phyloP scores from a whole-genome alignment of 2,329 filamentous ascomycete species.

The Xylariaceae sp. region DNA sequence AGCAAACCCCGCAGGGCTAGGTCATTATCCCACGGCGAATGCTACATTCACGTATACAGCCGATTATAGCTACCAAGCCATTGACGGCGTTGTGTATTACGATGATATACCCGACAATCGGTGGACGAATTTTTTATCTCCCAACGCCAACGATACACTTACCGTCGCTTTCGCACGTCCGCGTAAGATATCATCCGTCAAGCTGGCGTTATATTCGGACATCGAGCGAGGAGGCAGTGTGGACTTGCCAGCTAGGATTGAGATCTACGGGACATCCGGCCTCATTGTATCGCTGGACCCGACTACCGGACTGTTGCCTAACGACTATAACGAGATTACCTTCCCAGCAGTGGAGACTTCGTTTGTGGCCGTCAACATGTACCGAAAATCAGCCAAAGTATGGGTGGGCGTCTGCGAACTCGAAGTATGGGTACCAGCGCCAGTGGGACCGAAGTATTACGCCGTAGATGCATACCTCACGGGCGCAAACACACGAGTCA shows the following conservation, averaged over 20 bases:
- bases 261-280: slow-evolving; percentile 26
- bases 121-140: slow-evolving; percentile 35
- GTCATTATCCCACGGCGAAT: slow-evolving; percentile 32
- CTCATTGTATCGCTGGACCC: slow-evolving; percentile 19
- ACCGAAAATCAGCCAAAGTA: slow-evolving; percentile 19
- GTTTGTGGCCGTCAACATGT: slow-evolving; percentile 31
- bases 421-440: slow-evolving; percentile 30
- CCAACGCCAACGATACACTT: slow-evolving; percentile 32
- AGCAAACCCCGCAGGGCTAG: slow-evolving; percentile 34
- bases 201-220: slow-evolving; percentile 32
- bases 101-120: slow-evolving; percentile 36
- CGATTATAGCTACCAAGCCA: slow-evolving; percentile 35
- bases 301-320: slow-evolving; percentile 21
- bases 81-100: slow-evolving; percentile 39
- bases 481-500: slow-evolving; percentile 22
- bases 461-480: slow-evolving; percentile 29
- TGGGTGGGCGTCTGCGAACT: slow-evolving; percentile 32
- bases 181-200: slow-evolving; percentile 31
- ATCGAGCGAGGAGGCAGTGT: slow-evolving; percentile 32
- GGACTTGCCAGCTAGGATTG: slow-evolving; percentile 25
- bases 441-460: slow-evolving; percentile 21
- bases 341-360: slow-evolving; percentile 26
- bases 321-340: slow-evolving; percentile 27
- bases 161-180: slow-evolving; percentile 32
- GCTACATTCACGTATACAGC: slow-evolving; percentile 33